Percentiles rank a stretch among this genome's conserved stretches.
phyloP scores from a whole-genome alignment of 129 eudicot genomes.

The Pulicaria dysenterica region DNA sequence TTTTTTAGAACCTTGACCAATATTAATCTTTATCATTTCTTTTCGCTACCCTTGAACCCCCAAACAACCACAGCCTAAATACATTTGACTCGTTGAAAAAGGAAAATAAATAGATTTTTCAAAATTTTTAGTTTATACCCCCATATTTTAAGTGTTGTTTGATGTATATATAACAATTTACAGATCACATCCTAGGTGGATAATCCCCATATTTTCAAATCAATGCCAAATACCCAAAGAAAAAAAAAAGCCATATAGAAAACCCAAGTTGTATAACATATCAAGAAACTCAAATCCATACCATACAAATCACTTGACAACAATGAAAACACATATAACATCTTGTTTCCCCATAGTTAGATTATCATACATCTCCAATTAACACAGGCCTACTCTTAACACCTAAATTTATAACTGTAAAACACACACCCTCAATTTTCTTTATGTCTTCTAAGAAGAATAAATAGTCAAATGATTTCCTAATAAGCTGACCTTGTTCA shows the following conservation, averaged over 20 bases:
- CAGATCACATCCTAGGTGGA: no score
- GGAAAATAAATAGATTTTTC: no score
- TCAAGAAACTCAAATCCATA: slow-evolving; percentile 25
- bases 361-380: slow-evolving; percentile 29
- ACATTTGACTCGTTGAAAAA: no score
- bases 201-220: no score
- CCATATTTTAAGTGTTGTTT: no score
- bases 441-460: slow-evolving; percentile 25
- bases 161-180: no score
- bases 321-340: slow-evolving; percentile 16
- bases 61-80: no score
- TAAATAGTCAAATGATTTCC: slow-evolving; percentile 28
- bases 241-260: slow-evolving; percentile 13
- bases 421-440: slow-evolving; percentile 10
- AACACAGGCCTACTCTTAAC: slow-evolving; percentile 25
- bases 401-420: slow-evolving; percentile 23
- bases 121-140: no score
- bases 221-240: not conserved
- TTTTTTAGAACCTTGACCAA: no score
- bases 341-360: slow-evolving; percentile 23
- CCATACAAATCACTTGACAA: slow-evolving; percentile 18
- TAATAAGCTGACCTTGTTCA: slow-evolving; percentile 24
- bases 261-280: slow-evolving; percentile 8
- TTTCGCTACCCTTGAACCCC: no score
- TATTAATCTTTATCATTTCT: no score